These are phyloP conservation scores for Sechiopsis laciniata DNA, from an alignment of 306 rosid genomes.

Conservation along the genomic window DNA sequence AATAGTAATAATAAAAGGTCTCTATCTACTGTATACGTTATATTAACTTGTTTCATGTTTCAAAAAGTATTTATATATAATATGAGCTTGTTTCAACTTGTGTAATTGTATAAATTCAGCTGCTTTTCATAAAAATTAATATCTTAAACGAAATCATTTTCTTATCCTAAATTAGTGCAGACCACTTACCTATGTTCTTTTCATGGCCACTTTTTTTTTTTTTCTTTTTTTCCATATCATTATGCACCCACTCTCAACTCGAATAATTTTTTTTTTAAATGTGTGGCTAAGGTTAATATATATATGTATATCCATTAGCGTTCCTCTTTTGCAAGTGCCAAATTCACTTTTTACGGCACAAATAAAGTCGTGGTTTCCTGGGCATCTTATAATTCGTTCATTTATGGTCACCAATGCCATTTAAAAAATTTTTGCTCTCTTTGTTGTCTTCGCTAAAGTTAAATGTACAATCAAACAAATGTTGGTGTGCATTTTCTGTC, in stretches of 20 bases:
- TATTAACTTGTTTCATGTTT: no score
- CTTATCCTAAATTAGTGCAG: conserved; percentile 5
- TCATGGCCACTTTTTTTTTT: neutral
- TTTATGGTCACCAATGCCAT: neutral
- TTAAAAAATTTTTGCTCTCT: neutral
- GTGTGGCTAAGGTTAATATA: neutral
- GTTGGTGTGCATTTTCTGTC: neutral
- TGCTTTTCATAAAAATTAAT: no score
- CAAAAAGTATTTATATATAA: no score
- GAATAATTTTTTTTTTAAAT: neutral
- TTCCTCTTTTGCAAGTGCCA: no score
- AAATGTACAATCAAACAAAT: neutral
- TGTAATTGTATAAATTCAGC: no score
- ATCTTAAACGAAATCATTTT: no score
- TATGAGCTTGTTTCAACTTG: no score
- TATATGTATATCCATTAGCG: neutral
- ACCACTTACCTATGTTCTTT: neutral
- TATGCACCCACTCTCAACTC: neutral
- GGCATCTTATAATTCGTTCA: no score
- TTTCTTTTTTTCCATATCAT: neutral
- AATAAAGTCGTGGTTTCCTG: no score
- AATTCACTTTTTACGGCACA: neutral
- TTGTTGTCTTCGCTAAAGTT: neutral
- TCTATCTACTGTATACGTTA: no score
- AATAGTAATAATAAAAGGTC: no score